phyloP scores from a whole-genome alignment of 2,329 filamentous ascomycete species.

The Madurella fahalii region DNA sequence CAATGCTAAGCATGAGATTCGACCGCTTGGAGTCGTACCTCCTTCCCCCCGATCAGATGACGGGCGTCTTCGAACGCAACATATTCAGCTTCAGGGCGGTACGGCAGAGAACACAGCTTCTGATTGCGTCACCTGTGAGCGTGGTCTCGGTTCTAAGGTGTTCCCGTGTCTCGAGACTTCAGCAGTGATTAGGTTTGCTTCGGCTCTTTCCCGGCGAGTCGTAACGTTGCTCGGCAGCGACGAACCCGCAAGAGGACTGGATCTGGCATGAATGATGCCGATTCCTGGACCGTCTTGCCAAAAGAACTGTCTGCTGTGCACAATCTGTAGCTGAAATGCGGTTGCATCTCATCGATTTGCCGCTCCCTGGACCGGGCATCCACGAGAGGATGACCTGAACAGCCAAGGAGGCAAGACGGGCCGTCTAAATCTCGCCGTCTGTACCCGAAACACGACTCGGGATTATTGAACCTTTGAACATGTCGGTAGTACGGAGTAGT shows the following conservation, averaged over 20 bases:
- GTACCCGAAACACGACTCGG: no score
- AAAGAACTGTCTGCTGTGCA: no score
- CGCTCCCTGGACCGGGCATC: no score
- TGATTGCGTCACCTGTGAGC: neutral
- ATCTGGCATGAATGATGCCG: neutral
- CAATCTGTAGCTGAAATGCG: no score
- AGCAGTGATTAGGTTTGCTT: neutral
- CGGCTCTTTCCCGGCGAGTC: neutral
- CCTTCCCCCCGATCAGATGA: slow-evolving; percentile 2
- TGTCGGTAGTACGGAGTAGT: no score
- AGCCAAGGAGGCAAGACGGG: no score
- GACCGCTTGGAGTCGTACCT: neutral
- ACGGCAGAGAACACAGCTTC: neutral
- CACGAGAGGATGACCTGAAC: no score
- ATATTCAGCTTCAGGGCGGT: neutral
- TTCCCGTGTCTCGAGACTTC: neutral
- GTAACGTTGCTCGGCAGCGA: neutral
- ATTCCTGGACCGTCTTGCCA: neutral
- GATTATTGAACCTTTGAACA: no score
- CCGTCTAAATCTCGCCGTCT: no score
- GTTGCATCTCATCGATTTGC: no score
- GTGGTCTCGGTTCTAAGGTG: neutral
- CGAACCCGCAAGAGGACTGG: neutral
- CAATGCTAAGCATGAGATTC: slow-evolving; percentile 4
- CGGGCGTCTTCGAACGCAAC: neutral